Base-by-base conservation (phyloP, 768 basidiomycete genomes). In the Sporobolomyces roseus region DNA sequence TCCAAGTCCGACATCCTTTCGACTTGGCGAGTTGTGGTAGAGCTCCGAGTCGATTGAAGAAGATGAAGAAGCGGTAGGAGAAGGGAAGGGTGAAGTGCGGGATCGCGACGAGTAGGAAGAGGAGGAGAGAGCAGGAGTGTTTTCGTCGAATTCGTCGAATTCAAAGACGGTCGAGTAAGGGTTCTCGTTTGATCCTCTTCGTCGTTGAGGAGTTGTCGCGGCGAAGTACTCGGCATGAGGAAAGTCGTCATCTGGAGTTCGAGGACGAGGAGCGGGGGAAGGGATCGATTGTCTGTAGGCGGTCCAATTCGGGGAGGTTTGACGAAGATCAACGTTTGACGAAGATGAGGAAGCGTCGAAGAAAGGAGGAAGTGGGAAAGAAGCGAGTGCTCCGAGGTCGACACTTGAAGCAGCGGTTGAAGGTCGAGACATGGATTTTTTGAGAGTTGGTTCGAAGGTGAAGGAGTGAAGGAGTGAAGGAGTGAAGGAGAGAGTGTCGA, bases 1-100 rank as follows among this genome's bases (percentile, higher is more conserved):
- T 1, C 58, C 58, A 30, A 60, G 58, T n/a, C 58, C 58, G 45
- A 60, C 45, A 33, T 60, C 58, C 19, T 38, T 29, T 38, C 58
- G 43, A 4, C 45, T 32, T n/a, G 58, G 58, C 16, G 58, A 60
- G 45, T 46, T 48, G 45, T n/a, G n/a, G n/a, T 60, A 60, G 19
- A 60, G 58, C 58, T 48, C 58, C 3, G 58, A 60, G 32, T 60
- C 58, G 58, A 60, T 60, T 38, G 58, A 60, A 9, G 58, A 60
- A 12, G 58, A 60, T 8, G 58, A 33, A 4, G 58, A 60, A 2
- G 58, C 45, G 43, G 58, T 48, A 4, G 58, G 58, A 21, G 58
- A 60, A 46, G 58, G 58, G 32, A 60, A 60, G 4, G 58, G 58
- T 3, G 58, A 60, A 30, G 43, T 48, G 29, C 21, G 58, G 17